Evolutionary conservation across 768 basidiomycete species (phyloP).

Genomic region (Leccinum imitatum): DNA sequence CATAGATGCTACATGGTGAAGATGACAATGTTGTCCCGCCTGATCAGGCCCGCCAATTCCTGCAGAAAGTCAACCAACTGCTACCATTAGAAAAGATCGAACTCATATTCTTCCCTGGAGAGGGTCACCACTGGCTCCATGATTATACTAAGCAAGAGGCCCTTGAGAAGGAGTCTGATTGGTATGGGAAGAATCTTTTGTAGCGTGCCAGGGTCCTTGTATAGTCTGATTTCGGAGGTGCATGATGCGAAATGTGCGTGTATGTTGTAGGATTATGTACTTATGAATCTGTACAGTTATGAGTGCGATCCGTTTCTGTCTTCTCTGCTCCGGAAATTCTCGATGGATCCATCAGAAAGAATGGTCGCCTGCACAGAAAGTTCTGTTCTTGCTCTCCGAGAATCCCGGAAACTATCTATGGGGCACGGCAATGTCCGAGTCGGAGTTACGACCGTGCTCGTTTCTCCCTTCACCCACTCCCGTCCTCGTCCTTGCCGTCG

Average conservation of each 20-base stretch:
- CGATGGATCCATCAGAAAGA: no score
- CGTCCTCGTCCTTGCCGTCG: no score
- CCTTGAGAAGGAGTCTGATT: constrained; percentile 31
- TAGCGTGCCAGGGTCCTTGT: not conserved
- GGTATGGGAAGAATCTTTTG: constrained; percentile 29
- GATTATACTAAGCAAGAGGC: constrained; percentile 32
- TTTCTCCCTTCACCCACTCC: no score
- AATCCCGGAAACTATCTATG: no score
- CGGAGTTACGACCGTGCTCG: no score
- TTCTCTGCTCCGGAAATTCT: not conserved
- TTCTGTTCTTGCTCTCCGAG: no score
- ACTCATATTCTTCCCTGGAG: constrained; percentile 39
- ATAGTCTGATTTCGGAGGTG: not conserved
- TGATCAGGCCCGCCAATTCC: constrained; percentile 42
- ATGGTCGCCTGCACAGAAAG: no score
- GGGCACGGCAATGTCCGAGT: no score
- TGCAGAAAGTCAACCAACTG: not conserved
- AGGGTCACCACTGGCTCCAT: constrained; percentile 39
- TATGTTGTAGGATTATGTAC: not conserved
- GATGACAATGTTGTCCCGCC: constrained; percentile 63
- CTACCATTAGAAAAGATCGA: constrained; percentile 21
- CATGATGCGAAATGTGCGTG: not conserved
- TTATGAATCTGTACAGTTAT: not conserved
- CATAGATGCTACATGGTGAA: constrained; percentile 23
- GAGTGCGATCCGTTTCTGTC: not conserved